phyloP scores from a whole-genome alignment of 305 asterid species.

The Fraxinus xanthoxyloides region DNA sequence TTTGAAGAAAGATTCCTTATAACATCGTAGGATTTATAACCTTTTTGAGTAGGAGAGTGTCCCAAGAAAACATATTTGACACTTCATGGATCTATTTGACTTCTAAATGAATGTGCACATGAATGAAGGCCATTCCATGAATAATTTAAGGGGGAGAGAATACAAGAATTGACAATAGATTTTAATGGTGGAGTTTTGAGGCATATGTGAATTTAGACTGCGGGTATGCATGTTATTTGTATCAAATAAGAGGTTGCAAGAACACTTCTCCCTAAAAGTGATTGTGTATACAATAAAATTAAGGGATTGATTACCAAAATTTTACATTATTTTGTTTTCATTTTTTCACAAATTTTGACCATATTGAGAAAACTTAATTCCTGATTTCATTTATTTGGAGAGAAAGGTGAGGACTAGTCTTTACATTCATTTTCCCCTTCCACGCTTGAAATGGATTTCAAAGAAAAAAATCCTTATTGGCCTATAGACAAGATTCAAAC shows the following conservation, averaged over 20 bases:
- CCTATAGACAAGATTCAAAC: not conserved
- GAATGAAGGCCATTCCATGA: not conserved
- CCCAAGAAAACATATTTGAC: not conserved
- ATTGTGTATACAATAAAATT: not conserved
- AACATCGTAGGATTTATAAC: not conserved
- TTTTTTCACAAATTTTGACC: not conserved
- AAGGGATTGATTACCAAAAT: not conserved
- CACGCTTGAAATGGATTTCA: not conserved
- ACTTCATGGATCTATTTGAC: not conserved
- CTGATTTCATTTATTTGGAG: not conserved
- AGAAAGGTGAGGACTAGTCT: not conserved
- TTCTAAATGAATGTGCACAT: not conserved
- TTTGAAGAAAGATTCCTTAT: not conserved
- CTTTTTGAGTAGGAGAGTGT: not conserved
- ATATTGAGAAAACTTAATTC: not conserved
- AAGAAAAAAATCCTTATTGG: not conserved
- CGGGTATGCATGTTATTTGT: not conserved
- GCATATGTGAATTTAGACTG: not conserved
- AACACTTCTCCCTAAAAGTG: not conserved
- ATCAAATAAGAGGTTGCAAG: not conserved
- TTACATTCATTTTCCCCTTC: not conserved
- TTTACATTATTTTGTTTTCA: not conserved
- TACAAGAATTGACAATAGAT: not conserved
- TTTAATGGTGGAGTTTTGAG: not conserved
- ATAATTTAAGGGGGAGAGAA: not conserved